Base-by-base conservation (phyloP, 2,329 filamentous ascomycete species). In the Fusarium annulatum region DNA sequence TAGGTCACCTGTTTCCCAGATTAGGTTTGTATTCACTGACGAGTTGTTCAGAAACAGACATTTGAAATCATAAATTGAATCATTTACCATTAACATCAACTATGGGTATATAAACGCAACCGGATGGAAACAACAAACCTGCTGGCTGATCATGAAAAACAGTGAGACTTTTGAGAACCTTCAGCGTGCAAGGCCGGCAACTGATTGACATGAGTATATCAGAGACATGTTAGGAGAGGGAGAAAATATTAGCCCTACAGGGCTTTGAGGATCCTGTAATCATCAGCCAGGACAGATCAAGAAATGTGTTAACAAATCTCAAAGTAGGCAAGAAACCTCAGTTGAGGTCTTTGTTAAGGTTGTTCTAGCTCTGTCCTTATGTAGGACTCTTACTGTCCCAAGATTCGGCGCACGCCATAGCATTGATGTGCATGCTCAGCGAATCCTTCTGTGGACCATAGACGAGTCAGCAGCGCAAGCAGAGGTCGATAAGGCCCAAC, bases 391-490 rank as follows among this genome's bases (percentile, higher is more conserved):
- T 41, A 74, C 46, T 68, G 64, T 14, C 62, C 67, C 49, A 74
- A 23, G 33, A 73, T 61, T 38, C 52, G 59, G 30, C 53, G 43
- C 41, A 71, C 75, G 18, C 78, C 78, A 55, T 79, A 74, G 55
- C 77, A 80, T 56, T 71, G 46, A 18, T 64, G 52, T 45, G 69
- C 61, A 48, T 79, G 78, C 36, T 76, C 67, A 28, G 69, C 21
- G 53, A 77, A 79, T 12, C 64, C 71, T 21, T 71, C 46, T 26
- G 63, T 69, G 9, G 76, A 76, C 56, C 72, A 66, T 14, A 79
- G 57, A 21, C 74, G 67, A 53, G 60, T 72, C 61, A 61, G n/a
- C 26, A 72, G 60, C 23, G 71, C 73, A 33, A 68, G 59, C 36
- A 78, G 64, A 60, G 75, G 72, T 42, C 72, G 72, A 46, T 75